Base-by-base conservation (phyloP, 225 moss, liverwort and hornwort species). In the Anthoceros angustus region DNA sequence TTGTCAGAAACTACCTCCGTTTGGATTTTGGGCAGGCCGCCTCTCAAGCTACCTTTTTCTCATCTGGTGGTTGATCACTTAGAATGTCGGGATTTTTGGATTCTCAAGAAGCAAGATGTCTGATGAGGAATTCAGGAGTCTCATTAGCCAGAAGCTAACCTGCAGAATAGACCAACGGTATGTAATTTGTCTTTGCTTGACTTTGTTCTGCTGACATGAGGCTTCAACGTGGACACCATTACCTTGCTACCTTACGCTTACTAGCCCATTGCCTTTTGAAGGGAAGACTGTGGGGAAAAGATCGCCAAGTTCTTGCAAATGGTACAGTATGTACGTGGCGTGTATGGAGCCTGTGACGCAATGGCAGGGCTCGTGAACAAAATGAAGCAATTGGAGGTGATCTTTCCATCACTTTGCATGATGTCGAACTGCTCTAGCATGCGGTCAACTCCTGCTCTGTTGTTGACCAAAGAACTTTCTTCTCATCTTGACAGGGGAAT, bases 81-180 rank as follows among this genome's bases (percentile, higher is more conserved):
- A 93, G 89, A 81, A 93, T 64, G 77, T 93, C 70, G 86, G 86
- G 62, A 84, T 93, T 42, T 93, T 86, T 74, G 93, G 93, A 64
- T 93, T 79, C 67, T 86, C 89, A 5, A 81, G 93, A 77, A 89
- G 86, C 75, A 69, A 67, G 43, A 74, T 80, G 41, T 74, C 80
- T 10, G 87, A 93, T 73, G 84, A 81, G 43, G 87, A 87, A 43
- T 82, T 93, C 63, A 87, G 93, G 71, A 70, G 70, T 20, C 67
- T 84, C 76, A 83, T 93, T 49, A 87, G 90, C 61, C 89, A 69
- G 71, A 89, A 74, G 61, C 77, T 89, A 72, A 86, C 90, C 10
- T 93, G 93, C 76, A 80, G 93, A 55, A 76, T 93, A 39, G 87
- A 93, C 73, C 82, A 84, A 48, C 79, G 82, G 93, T 89, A 84